phyloP scores from a whole-genome alignment of 2,329 filamentous ascomycete species.

The Ceratocystis lukuohia region DNA sequence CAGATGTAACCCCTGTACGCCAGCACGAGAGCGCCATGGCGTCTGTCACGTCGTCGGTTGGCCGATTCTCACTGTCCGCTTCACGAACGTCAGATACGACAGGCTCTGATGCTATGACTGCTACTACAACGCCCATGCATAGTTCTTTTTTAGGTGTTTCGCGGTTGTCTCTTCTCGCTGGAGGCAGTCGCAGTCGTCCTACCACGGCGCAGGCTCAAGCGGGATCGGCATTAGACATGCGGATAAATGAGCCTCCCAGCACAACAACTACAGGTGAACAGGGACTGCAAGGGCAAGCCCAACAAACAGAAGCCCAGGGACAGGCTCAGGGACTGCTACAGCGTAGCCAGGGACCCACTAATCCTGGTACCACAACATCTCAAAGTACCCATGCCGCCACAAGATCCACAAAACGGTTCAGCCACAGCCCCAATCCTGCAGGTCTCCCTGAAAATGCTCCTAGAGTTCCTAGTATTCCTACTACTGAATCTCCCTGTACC shows the following conservation, averaged over 20 bases:
- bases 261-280: background rate
- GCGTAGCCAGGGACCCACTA: background rate
- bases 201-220: constrained; percentile 4
- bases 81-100: background rate
- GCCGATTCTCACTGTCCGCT: constrained; percentile 15
- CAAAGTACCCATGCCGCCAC: background rate
- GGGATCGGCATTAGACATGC: background rate
- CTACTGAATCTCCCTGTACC: constrained; percentile 3
- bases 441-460: background rate
- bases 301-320: background rate
- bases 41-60: constrained; percentile 10
- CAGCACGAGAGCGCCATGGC: constrained; percentile 13
- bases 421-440: background rate
- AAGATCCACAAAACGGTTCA: background rate
- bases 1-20: constrained; percentile 4
- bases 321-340: too few relatives aligned
- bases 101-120: background rate
- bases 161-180: constrained; percentile 17
- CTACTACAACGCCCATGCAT: background rate
- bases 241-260: background rate
- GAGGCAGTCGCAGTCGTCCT: constrained; percentile 13
- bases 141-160: constrained; percentile 19
- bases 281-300: background rate
- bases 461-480: background rate
- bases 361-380: background rate